Conservation (phyloP, 192 early-diverging fungal genomes). For the Backusella tuberculispora region DNA sequence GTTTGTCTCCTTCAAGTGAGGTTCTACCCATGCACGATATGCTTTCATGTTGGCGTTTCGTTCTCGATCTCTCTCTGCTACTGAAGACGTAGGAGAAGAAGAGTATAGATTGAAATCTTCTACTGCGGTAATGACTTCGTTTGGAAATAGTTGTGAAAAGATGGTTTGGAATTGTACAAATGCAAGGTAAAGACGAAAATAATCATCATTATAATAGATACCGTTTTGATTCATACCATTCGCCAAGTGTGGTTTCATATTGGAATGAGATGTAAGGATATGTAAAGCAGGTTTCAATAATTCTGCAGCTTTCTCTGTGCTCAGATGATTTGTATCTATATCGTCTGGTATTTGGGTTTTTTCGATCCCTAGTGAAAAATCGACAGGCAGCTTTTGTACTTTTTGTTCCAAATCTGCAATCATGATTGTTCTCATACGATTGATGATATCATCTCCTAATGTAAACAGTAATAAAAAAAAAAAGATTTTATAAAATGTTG, state of each 20-base stretch:
- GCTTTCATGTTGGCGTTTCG: constrained; percentile 45
- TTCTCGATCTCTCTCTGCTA: constrained; percentile 34
- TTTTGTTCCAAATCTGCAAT: constrained; percentile 41
- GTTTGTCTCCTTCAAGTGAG: constrained; percentile 38
- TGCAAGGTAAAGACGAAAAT: constrained; percentile 44
- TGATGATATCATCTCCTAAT: constrained; percentile 46
- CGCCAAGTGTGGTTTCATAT: constrained; percentile 45
- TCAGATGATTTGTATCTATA: background rate
- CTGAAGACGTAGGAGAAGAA: background rate
- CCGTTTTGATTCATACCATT: constrained; percentile 52
- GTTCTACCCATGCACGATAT: constrained; percentile 42
- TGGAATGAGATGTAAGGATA: constrained; percentile 33
- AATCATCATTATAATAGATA: constrained; percentile 47
- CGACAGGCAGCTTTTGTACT: constrained; percentile 19
- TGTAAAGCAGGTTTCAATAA: constrained; percentile 29
- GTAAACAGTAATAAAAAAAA: background rate
- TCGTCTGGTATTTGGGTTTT: background rate
- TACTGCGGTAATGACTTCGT: constrained; percentile 21
- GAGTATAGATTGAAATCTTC: background rate
- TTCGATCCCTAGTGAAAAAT: constrained; percentile 38
- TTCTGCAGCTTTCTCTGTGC: constrained; percentile 8
- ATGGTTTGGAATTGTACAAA: constrained; percentile 43
- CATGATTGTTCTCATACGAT: constrained; percentile 36
- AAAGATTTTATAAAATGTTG: background rate
- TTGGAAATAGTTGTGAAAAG: constrained; percentile 36